Evolutionary conservation across 2,329 filamentous ascomycete genomes (phyloP), one percentile per base, ranked within the genome.

Genomic region (Apiospora saccharicola): DNA sequence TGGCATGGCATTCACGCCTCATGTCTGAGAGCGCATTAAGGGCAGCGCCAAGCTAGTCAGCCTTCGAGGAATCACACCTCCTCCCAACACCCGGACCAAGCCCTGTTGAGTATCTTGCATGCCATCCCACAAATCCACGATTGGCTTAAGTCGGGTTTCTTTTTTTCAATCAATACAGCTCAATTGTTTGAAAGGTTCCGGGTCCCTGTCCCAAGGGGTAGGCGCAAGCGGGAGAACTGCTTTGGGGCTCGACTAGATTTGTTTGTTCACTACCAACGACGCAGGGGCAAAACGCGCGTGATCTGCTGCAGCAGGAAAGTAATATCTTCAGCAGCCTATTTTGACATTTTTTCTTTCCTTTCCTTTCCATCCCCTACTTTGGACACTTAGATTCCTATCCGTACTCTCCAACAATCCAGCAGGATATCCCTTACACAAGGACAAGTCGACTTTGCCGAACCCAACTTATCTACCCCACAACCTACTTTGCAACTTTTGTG

Each of bases 271-370:
- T 61, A 30, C 53, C 46, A 49, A 61, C 34, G 53, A 61, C 19
- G 53, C 53, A 61, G 19, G 19, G 57, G 34, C 57, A 41, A 34
- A 8, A 8, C 19, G 19, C 34, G 22, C 57, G 30, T 41, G 30
- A 13, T 64, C 57, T 64, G 57, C 19, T 41, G 57, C 57, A 41
- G 12, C 30, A 64, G 13, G 49, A 24, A 41, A 41, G 34, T 41
- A 24, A 64, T 64, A 64, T 64, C 57, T 64, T 64, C 57, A 64
- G 57, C 57, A 24, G 57, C 53, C 41, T n/a, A 14, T 34, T 61
- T 16, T 37, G 6, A 41, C 30, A 19, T n/a, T 14, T 30, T 41
- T 41, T n/a, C 26, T 30, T 30, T 30, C 26, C 26, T 30, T 30
- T 8, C 7, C 46, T 49, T n/a, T 49, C 49, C 19, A 64, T 22